These are phyloP conservation scores for Pelargonium cotyledonis DNA, from an alignment of 441 rosid species.

Conservation along the genomic window DNA sequence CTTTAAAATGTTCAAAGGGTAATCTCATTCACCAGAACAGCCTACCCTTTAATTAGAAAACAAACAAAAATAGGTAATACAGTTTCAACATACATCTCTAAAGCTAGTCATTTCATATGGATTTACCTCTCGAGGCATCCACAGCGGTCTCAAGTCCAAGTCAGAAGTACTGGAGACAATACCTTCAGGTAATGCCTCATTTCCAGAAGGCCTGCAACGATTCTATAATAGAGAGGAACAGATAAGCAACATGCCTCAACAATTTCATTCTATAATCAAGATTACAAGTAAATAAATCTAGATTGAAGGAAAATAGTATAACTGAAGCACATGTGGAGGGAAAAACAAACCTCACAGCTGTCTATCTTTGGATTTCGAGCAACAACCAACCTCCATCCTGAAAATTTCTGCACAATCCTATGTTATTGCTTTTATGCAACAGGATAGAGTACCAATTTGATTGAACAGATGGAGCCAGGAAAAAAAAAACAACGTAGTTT, in stretches of 20 bases:
- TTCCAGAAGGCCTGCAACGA: constrained; percentile 47
- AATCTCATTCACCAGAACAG: background rate
- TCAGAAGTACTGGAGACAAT: constrained; percentile 41
- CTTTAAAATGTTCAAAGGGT: background rate
- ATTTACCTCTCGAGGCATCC: constrained; percentile 50
- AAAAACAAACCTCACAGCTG: constrained; percentile 39
- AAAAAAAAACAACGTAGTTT: background rate
- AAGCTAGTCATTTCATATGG: background rate
- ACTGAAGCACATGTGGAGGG: background rate
- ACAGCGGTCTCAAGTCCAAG: constrained; percentile 54
- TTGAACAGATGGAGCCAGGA: background rate
- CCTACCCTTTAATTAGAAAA: background rate
- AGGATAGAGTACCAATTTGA: no score
- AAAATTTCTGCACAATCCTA: constrained; percentile 33
- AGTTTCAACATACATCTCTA: background rate
- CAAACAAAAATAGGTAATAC: background rate
- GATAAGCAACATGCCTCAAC: constrained; percentile 13
- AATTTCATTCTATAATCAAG: background rate
- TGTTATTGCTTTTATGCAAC: constrained; percentile 7
- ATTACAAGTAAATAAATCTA: background rate
- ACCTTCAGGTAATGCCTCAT: constrained; percentile 48
- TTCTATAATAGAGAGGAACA: constrained; percentile 28
- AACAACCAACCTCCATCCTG: constrained; percentile 30
- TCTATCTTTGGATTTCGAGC: constrained; percentile 18
- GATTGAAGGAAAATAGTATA: background rate